phyloP scores from a whole-genome alignment of 192 early-diverging fungal genomes.

The Podila epigama region DNA sequence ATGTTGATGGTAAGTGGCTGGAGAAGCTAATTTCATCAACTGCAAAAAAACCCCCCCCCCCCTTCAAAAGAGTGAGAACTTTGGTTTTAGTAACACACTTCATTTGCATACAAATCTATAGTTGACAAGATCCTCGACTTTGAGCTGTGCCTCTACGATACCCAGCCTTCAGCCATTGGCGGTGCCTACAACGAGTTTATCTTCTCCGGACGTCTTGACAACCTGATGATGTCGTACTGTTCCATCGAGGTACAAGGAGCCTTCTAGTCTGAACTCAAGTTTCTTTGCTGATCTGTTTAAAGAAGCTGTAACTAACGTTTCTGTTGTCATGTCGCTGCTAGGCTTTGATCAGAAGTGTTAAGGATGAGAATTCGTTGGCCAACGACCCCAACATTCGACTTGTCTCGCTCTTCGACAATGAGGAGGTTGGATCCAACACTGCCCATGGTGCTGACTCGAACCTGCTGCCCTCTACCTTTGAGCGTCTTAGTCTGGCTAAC shows the following conservation, averaged over 20 bases:
- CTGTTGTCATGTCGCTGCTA: conserved; percentile 5
- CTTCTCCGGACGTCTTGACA: conserved; percentile 93
- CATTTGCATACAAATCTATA: not conserved
- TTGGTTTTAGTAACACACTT: not conserved
- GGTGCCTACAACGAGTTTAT: conserved; percentile 94
- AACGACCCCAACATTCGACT: conserved; percentile 83
- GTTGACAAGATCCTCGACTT: conserved; percentile 90
- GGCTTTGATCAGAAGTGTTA: conserved; percentile 66
- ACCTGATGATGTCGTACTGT: conserved; percentile 97
- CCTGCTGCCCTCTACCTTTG: conserved; percentile 76
- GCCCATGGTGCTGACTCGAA: conserved; percentile 96
- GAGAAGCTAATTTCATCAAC: not conserved
- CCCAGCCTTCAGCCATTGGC: conserved; percentile 88
- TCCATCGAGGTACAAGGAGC: conserved; percentile 48
- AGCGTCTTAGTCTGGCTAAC: conserved; percentile 60
- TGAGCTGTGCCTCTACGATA: conserved; percentile 97
- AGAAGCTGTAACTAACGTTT: conserved; percentile 24
- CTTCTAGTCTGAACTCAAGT: conserved; percentile 53
- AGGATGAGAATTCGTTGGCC: conserved; percentile 50
- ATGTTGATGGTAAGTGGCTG: conserved; percentile 56
- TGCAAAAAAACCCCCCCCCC: too few relatives aligned
- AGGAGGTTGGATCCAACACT: conserved; percentile 93
- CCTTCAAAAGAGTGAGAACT: too few relatives aligned
- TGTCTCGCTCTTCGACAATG: conserved; percentile 96
- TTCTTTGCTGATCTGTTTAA: conserved; percentile 30